Base-by-base conservation (phyloP, 140 eudicot genomes). In the Oenanthe javanica region DNA sequence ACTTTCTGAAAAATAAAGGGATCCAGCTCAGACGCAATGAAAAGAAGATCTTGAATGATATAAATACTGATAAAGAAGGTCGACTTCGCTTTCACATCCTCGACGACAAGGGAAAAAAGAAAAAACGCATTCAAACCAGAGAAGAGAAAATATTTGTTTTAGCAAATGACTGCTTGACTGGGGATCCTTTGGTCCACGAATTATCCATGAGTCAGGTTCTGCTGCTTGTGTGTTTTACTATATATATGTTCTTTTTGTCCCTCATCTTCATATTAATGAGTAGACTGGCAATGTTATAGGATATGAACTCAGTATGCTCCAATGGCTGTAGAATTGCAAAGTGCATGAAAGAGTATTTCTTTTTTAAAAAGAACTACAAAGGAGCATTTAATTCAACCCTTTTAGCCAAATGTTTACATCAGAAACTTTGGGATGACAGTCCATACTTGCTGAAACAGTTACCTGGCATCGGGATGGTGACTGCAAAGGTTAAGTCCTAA, bases 381-480 rank as follows among this genome's bases (percentile, higher is more conserved):
- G 99, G 97, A 85, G 89, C 97, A 82, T 77, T 91, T 86, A 89
- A 82, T 87, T 91, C 97, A 71, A 85, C 81, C 46, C 89, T 88
- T 79, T 79, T 96, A 43, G 97, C 99, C 55, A 96, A 96, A 88
- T 96, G 94, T 19, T 84, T 96, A 79, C 94, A 88, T 85, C 98
- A 96, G 85, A 96, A 90, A 83, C 93, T 96, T 83, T 96, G 99
- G 99, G 97, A 96, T 85, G 92, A 88, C 80, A 93, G 99, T 85
- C 97, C 96, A 75, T 96, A 87, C 89, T 91, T 96, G 89, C 90
- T 96, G 77, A 93, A 96, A 91, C 99, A 96, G 83, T 86, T 96
- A 83, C 98, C 98, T 48, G 99, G 99, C 84, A 91, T 96, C 79
- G 99, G 99, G 42, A 93, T 91, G 98, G 99, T 96, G 89, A 96